A percentile compares a stretch with the other conserved stretches of the same genome.
Conservation (phyloP, 257 asterid species). For the Solanum rostratum region DNA sequence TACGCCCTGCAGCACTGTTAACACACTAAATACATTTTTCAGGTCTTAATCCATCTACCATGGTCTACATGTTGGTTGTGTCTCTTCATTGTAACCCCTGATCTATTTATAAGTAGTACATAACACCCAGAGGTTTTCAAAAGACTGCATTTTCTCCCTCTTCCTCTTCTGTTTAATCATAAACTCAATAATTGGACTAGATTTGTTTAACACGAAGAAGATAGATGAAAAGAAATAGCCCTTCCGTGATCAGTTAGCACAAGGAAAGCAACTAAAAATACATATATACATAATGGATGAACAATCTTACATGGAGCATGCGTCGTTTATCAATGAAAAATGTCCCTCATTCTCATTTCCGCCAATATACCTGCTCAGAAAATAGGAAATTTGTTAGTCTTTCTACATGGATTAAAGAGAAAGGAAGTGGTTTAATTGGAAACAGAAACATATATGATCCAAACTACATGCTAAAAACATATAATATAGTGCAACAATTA, state of each 20-base stretch:
- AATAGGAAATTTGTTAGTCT: slow-evolving; percentile 11
- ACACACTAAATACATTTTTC: background rate
- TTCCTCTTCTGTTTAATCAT: background rate
- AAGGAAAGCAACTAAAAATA: background rate
- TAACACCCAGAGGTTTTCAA: background rate
- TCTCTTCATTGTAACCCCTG: background rate
- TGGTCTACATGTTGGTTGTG: background rate
- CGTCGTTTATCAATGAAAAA: slow-evolving; percentile 86
- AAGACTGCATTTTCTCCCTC: background rate
- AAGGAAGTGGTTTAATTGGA: background rate
- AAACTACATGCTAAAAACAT: background rate
- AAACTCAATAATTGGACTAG: background rate
- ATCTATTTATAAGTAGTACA: background rate
- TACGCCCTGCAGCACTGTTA: background rate
- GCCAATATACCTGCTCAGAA: slow-evolving; percentile 64
- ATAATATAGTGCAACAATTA: background rate
- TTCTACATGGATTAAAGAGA: background rate
- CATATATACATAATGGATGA: background rate
- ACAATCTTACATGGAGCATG: slow-evolving; percentile 64
- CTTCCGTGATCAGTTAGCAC: background rate
- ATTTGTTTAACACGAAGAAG: background rate
- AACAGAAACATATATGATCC: background rate
- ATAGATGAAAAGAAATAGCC: background rate
- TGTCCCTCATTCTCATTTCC: slow-evolving; percentile 92
- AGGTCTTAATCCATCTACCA: background rate